Conservation (phyloP, 2,329 filamentous ascomycete genomes). For the Calonectria naviculata region DNA sequence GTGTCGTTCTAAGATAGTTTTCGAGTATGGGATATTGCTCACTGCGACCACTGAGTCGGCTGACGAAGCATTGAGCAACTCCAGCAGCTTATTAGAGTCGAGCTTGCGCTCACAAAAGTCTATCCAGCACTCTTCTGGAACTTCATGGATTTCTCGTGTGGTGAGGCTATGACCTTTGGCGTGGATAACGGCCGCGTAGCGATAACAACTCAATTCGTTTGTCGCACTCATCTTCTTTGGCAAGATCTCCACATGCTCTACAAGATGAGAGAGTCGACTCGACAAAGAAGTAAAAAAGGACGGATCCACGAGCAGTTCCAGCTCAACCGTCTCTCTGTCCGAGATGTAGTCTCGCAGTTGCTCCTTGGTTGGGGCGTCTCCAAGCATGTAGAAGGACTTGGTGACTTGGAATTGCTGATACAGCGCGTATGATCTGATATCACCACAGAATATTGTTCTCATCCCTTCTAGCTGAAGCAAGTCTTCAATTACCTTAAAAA, state of each 20-base stretch:
- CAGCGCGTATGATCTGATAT: constrained; percentile 32
- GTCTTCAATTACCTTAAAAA: constrained; percentile 25
- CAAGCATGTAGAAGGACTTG: constrained; percentile 9
- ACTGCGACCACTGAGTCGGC: constrained; percentile 18
- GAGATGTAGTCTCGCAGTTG: constrained; percentile 17
- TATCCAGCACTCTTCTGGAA: constrained; percentile 29
- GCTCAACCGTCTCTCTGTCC: constrained; percentile 25
- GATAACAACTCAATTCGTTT: constrained; percentile 44
- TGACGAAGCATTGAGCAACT: constrained; percentile 16
- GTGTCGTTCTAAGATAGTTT: constrained; percentile 42
- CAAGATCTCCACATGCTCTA: constrained; percentile 42
- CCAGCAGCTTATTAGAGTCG: constrained; percentile 14
- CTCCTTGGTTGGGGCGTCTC: constrained; percentile 3
- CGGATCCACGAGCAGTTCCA: constrained; percentile 39
- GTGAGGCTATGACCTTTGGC: not conserved
- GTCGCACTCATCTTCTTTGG: constrained; percentile 42
- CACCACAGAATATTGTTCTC: constrained; percentile 33
- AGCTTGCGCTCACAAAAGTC: constrained; percentile 28
- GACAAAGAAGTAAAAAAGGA: constrained; percentile 36
- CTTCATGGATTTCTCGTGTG: constrained; percentile 8
- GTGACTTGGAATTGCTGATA: constrained; percentile 28
- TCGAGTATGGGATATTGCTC: constrained; percentile 42
- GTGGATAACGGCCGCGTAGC: constrained; percentile 42
- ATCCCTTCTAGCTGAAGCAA: constrained; percentile 14
- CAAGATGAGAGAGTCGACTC: constrained; percentile 23